Percentiles rank a stretch among this genome's conserved stretches.
Evolutionary conservation across 2,329 filamentous ascomycete species (phyloP).

Genomic region (Hirsutella thompsonii): DNA sequence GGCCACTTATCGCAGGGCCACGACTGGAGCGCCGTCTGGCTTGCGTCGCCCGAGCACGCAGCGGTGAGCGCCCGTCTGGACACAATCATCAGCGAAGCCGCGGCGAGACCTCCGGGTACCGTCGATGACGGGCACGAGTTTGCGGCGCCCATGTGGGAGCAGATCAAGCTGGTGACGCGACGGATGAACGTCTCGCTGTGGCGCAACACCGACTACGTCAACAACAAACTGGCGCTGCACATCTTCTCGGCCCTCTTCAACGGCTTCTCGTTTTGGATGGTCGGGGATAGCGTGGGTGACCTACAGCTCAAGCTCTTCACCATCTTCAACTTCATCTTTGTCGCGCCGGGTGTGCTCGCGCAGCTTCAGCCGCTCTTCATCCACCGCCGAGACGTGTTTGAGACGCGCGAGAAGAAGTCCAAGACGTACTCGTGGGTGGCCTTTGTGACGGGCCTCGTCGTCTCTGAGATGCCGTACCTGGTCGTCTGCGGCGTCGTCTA

Average conservation of each 20-base stretch:
- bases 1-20: constrained; percentile 30
- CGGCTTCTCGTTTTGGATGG: constrained; percentile 49
- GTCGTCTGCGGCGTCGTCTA: constrained; percentile 31
- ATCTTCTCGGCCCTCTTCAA: constrained; percentile 43
- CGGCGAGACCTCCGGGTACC: constrained; percentile 25
- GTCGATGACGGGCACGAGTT: constrained; percentile 52
- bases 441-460: constrained; percentile 39
- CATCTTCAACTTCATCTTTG: constrained; percentile 51
- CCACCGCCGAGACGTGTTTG: constrained; percentile 42
- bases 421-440: constrained; percentile 49
- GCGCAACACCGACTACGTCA: constrained; percentile 54
- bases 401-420: constrained; percentile 45
- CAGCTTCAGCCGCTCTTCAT: constrained; percentile 48
- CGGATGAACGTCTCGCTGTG: constrained; percentile 51
- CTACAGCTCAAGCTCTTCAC: constrained; percentile 44
- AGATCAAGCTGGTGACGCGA: constrained; percentile 49
- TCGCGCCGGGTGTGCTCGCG: constrained; percentile 43
- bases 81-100: constrained; percentile 42
- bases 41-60: constrained; percentile 45
- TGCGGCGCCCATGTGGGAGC: constrained; percentile 51
- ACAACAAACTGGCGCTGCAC: constrained; percentile 49
- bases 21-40: constrained; percentile 62
- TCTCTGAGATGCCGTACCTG: constrained; percentile 34
- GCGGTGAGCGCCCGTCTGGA: constrained; percentile 49
- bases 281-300: constrained; percentile 35